These are phyloP conservation scores for Nemania sp. DNA, from an alignment of 2,329 filamentous ascomycete genomes.

Conservation along the genomic window DNA sequence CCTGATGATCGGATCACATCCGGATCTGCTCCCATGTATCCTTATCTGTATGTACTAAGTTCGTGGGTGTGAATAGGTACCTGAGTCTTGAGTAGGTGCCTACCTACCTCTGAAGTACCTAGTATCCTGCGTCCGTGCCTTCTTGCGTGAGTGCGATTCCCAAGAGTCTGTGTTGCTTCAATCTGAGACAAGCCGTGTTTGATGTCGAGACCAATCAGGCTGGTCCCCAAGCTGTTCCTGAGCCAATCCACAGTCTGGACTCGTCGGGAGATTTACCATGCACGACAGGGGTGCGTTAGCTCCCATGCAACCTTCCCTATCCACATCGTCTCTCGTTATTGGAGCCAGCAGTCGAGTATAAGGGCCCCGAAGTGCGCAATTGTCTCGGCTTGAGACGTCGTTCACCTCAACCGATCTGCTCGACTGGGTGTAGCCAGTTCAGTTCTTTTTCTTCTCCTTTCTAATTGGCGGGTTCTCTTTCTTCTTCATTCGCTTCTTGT, in stretches of 20 bases:
- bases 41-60: too few relatives aligned
- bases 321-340: not conserved
- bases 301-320: constrained; percentile 21
- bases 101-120: not conserved
- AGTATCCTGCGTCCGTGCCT: not conserved
- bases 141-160: not conserved
- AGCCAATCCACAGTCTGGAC: constrained; percentile 16
- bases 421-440: not conserved
- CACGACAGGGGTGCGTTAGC: constrained; percentile 9
- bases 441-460: not conserved
- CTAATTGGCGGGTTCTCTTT: constrained; percentile 1
- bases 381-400: constrained; percentile 10
- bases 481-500: not conserved
- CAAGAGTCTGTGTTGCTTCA: constrained; percentile 8
- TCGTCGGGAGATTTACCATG: constrained; percentile 10
- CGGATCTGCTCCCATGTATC: too few relatives aligned
- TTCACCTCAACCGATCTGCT: constrained; percentile 3
- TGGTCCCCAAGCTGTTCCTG: not conserved
- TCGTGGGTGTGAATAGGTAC: too few relatives aligned
- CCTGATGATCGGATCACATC: too few relatives aligned
- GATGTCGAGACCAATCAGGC: constrained; percentile 20
- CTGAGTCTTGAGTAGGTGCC: too few relatives aligned
- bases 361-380: not conserved
- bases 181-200: constrained; percentile 26
- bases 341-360: not conserved